Evolutionary conservation across 108 stramenopile species (phyloP).

Genomic region (Nannochloropsis oceanica): DNA sequence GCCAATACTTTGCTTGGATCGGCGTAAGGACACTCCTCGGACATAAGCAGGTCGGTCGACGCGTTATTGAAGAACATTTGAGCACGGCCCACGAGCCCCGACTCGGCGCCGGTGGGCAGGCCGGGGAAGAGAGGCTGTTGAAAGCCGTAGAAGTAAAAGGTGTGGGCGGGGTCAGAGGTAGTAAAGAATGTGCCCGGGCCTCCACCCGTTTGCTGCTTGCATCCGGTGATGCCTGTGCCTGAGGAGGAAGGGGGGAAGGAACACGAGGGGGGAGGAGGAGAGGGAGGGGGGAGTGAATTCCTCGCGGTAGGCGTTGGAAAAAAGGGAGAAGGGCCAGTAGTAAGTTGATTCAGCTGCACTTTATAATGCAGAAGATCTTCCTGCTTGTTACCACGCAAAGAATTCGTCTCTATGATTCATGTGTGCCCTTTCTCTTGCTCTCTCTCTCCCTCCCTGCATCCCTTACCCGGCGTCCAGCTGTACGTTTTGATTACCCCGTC

Average conservation of each 20-base stretch:
- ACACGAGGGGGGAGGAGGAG: not conserved
- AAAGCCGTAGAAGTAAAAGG: not conserved
- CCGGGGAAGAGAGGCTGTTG: not conserved
- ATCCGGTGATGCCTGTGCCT: not conserved
- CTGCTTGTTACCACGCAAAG: too few relatives aligned
- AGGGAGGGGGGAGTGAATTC: too few relatives aligned
- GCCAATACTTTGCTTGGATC: not conserved
- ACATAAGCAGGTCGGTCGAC: not conserved
- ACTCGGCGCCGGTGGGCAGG: not conserved
- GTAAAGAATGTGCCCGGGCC: not conserved
- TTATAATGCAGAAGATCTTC: too few relatives aligned
- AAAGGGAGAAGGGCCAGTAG: too few relatives aligned
- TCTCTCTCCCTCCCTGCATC: not conserved
- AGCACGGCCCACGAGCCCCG: not conserved
- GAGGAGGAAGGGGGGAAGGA: not conserved
- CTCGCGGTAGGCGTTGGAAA: too few relatives aligned
- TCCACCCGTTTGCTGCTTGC: not conserved
- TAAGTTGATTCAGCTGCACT: too few relatives aligned
- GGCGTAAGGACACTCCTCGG: not conserved
- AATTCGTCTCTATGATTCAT: too few relatives aligned
- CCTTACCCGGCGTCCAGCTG: not conserved
- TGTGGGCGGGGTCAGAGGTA: not conserved
- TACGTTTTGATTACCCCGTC: not conserved
- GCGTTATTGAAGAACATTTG: not conserved
- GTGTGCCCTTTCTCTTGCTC: not conserved